Base-by-base conservation (phyloP, 768 basidiomycete species). In the Candolleomyces aberdarensis region DNA sequence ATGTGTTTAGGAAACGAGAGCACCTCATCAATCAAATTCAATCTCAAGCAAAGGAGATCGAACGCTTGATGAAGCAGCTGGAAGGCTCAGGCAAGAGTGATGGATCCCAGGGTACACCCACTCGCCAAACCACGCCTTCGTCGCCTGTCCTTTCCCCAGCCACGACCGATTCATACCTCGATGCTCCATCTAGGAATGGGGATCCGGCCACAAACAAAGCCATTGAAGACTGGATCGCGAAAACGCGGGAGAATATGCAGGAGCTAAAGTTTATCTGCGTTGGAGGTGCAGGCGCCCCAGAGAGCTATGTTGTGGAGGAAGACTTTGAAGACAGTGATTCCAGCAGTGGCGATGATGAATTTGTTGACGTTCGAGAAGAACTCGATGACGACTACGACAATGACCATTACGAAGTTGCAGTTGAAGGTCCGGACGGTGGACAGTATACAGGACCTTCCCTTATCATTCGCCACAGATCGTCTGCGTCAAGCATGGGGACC, bases 21-120 rank as follows among this genome's bases (percentile, higher is more conserved):
- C 79, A 87, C 65, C 79, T 93, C n/a, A 78, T 92, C 57, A 86
- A 82, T 61, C 80, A 91, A 72, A 92, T 93, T 61, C 85, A 85
- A 46, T 81, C 85, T 44, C 90, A 92, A 66, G 89, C 89, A 11
- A 76, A 83, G 9, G 82, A 88, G 72, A 93, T 92, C 46, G 80
- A 85, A 70, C 80, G 83, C 29, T 76, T 92, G 51, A 91, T 91
- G 86, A 75, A 78, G 0, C 81, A 89, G 69, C 80, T 92, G 19
- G 89, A 90, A 60, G 67, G 70, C 3, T 56, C 52, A 3, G 57
- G 56, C 29, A 52, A 62, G 19, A 26, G 32, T 41, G 54, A 66
- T 31, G 56, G 67, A 60, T 63, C 66, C 56, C 43, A 64, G 58
- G 60, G 66, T 59, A 41, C 44, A 68, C 36, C 71, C 69, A 41